These are phyloP conservation scores for Pholiota conissans DNA, from an alignment of 768 basidiomycete species.

Conservation along the genomic window DNA sequence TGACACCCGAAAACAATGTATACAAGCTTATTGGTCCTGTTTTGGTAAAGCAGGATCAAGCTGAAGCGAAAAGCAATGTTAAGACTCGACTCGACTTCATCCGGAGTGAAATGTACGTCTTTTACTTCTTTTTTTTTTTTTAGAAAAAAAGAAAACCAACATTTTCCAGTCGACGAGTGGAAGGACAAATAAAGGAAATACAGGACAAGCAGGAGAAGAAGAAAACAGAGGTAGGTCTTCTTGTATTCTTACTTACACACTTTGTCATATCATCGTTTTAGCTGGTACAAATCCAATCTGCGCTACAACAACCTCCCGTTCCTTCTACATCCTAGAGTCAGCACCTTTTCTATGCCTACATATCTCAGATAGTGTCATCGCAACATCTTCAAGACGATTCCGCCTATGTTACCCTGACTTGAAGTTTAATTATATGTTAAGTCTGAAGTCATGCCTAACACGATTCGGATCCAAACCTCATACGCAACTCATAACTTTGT, in stretches of 20 bases:
- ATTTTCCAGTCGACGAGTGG: constrained; percentile 56
- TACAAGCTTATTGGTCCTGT: constrained; percentile 94
- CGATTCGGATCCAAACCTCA: too few relatives aligned
- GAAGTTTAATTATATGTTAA: not conserved
- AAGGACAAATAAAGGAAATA: constrained; percentile 77
- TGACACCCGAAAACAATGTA: constrained; percentile 76
- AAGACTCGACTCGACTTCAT: constrained; percentile 92
- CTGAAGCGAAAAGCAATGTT: constrained; percentile 85
- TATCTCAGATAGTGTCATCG: not conserved
- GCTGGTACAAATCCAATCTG: constrained; percentile 69
- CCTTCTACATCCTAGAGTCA: constrained; percentile 3
- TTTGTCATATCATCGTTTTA: constrained; percentile 24
- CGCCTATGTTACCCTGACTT: not conserved
- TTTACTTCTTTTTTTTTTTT: not conserved
- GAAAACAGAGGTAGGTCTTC: constrained; percentile 67
- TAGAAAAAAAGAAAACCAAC: constrained; percentile 7
- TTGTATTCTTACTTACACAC: constrained; percentile 4
- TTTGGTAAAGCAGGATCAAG: constrained; percentile 85
- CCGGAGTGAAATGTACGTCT: constrained; percentile 80
- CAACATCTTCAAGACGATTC: not conserved
- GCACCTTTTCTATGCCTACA: not conserved
- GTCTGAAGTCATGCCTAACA: not conserved
- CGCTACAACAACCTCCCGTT: constrained; percentile 37
- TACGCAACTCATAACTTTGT: too few relatives aligned
- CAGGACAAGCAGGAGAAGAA: constrained; percentile 78